These are phyloP conservation scores for Aspergillus novofumigatus DNA, from an alignment of 2,329 filamentous ascomycete species.

Conservation along the genomic window DNA sequence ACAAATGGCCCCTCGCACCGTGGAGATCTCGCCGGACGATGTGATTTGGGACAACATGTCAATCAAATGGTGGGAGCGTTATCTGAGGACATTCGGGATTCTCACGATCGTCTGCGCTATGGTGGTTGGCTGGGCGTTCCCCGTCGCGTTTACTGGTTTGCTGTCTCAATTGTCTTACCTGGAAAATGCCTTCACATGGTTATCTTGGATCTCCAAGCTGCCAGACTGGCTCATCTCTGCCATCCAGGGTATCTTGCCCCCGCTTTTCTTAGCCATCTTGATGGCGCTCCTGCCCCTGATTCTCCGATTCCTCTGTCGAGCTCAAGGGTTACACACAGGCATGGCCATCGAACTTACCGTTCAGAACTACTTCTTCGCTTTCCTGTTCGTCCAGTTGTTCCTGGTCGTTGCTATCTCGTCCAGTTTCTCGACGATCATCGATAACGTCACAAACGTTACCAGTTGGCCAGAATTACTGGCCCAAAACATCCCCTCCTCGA, in stretches of 20 bases:
- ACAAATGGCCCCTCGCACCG: slow-evolving; percentile 85
- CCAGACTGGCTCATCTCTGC: slow-evolving; percentile 60
- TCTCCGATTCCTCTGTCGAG: slow-evolving; percentile 65
- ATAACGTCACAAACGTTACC: slow-evolving; percentile 63
- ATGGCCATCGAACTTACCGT: slow-evolving; percentile 76
- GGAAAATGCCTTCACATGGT: slow-evolving; percentile 62
- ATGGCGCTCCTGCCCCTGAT: slow-evolving; percentile 78
- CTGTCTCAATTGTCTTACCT: slow-evolving; percentile 73
- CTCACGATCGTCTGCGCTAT: slow-evolving; percentile 65
- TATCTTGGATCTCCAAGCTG: slow-evolving; percentile 63
- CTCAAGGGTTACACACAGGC: slow-evolving; percentile 79
- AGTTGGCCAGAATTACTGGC: slow-evolving; percentile 70
- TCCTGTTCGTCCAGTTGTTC: slow-evolving; percentile 93
- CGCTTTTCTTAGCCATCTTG: slow-evolving; percentile 69
- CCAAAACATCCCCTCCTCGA: slow-evolving; percentile 73
- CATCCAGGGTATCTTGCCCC: slow-evolving; percentile 82
- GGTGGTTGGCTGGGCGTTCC: slow-evolving; percentile 84
- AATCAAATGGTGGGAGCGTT: slow-evolving; percentile 88
- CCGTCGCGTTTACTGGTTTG: slow-evolving; percentile 81
- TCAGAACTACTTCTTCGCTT: slow-evolving; percentile 87
- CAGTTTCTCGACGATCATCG: slow-evolving; percentile 63
- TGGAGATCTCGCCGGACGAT: slow-evolving; percentile 91
- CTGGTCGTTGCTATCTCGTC: slow-evolving; percentile 83
- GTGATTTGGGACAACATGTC: slow-evolving; percentile 98
- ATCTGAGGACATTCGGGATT: slow-evolving; percentile 66